Evolutionary conservation across 1,139 yeast genomes (phyloP), one percentile per base, ranked within the genome.

Genomic region (Blastobotrys buckinghamii): DNA sequence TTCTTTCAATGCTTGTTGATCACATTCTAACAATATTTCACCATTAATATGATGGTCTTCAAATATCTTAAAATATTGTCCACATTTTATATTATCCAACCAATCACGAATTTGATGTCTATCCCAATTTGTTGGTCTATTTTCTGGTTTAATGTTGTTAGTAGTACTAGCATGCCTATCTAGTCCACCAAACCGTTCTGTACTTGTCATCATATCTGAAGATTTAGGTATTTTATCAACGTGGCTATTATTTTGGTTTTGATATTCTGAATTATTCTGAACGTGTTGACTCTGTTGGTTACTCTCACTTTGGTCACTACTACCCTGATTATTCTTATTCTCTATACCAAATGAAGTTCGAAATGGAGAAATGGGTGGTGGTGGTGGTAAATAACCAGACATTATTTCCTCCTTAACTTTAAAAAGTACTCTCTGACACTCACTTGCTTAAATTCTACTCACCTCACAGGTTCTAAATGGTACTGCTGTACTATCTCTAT

Each of bases 1-100:
- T 53, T 84, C 95, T 48, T 75, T 76, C 49, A 92, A 73, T 0
- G 89, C 78, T n/a, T 68, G 73, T 35, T 77, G 73, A 60, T 88
- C 96, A 44, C 89, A 66, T 52, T 79, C 84, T 1, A 79, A 69
- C 13, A 86, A 63, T 6, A 87, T 68, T 44, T 80, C 85, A 40
- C 75, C 72, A 0, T 81, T 74, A 53, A 88, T 77, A 29, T 79
- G 84, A 59, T 82, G 67, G 9, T 69, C 66, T 36, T 58, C 61
- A 52, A 65, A 62, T 35, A 58, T 42, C n/a, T 55, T 46, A n/a
- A 56, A 55, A 52, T 70, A 69, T 32, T 58, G 61, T 2, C 58
- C 61, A 39, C 71, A 65, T 34, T 59, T 59, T 32, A 68, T 55
- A 3, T 67, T 56, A 13, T 59, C 60, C 13, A 75, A 65, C 72